Percentiles rank a stretch among this genome's conserved stretches.
These are phyloP conservation scores for Eurotiales sp. DNA, from an alignment of 2,329 filamentous ascomycete genomes.

Conservation along the genomic window DNA sequence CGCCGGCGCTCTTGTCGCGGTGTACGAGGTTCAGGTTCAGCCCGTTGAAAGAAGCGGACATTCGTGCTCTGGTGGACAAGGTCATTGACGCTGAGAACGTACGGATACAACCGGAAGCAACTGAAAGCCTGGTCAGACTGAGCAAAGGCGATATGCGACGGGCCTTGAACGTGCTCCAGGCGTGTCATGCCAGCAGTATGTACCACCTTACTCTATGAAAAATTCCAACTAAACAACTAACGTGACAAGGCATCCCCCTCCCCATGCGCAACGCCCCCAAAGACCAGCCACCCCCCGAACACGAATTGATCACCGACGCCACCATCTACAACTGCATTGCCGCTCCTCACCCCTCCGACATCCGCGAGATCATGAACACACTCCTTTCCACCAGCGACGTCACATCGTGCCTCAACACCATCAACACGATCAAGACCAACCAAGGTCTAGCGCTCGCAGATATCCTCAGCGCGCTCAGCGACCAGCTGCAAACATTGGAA, in stretches of 20 bases:
- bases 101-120: slow-evolving; percentile 75
- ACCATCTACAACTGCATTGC: slow-evolving; percentile 97
- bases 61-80: slow-evolving; percentile 77
- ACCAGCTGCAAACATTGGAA: slow-evolving; percentile 77
- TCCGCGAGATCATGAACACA: slow-evolving; percentile 77
- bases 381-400: slow-evolving; percentile 82
- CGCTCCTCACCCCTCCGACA: slow-evolving; percentile 85
- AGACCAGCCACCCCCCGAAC: slow-evolving; percentile 55
- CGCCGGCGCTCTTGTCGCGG: slow-evolving; percentile 82
- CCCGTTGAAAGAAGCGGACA: slow-evolving; percentile 84
- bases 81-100: slow-evolving; percentile 85
- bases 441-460: slow-evolving; percentile 90
- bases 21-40: slow-evolving; percentile 96
- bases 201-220: not conserved
- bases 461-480: slow-evolving; percentile 80
- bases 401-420: slow-evolving; percentile 79
- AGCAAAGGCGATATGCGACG: slow-evolving; percentile 96
- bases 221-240: slow-evolving; percentile 2
- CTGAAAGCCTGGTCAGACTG: slow-evolving; percentile 76
- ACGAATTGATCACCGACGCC: slow-evolving; percentile 85
- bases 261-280: slow-evolving; percentile 58
- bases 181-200: slow-evolving; percentile 88
- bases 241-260: slow-evolving; percentile 61
- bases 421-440: slow-evolving; percentile 79
- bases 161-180: slow-evolving; percentile 91